These are phyloP conservation scores for Citrullus amarus DNA, from an alignment of 306 rosid species.

Conservation along the genomic window DNA sequence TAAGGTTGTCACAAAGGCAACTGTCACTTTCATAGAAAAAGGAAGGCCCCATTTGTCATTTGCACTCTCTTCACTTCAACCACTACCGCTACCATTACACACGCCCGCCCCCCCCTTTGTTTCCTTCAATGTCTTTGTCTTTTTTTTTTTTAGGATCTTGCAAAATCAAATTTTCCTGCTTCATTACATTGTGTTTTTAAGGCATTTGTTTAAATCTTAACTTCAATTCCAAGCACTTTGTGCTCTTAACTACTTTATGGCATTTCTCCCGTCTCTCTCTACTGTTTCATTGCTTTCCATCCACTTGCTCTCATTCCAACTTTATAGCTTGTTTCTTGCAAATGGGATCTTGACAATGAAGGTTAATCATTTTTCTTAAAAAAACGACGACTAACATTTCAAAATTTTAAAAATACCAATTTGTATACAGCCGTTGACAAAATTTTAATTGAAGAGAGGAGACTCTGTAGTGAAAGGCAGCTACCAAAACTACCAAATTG, in stretches of 20 bases:
- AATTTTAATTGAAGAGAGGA: not conserved
- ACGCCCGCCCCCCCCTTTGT: not conserved
- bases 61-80: not conserved
- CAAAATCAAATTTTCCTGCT: too few species aligned
- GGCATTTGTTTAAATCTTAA: too few species aligned
- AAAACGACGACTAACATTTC: not conserved
- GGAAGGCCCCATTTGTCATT: not conserved
- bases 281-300: conserved; percentile 1
- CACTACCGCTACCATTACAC: not conserved
- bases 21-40: not conserved
- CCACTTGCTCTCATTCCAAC: not conserved
- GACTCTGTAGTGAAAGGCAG: not conserved
- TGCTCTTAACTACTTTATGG: not conserved
- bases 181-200: too few species aligned
- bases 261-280: not conserved
- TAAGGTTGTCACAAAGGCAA: not conserved
- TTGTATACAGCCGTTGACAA: not conserved
- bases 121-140: not conserved
- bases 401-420: not conserved
- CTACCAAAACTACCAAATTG: not conserved
- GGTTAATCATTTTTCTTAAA: not conserved
- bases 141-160: too few species aligned
- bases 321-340: not conserved
- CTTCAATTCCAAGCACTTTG: too few species aligned
- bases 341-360: not conserved